Base-by-base conservation (phyloP, 306 rosid species). In the Ceratonia siliqua region DNA sequence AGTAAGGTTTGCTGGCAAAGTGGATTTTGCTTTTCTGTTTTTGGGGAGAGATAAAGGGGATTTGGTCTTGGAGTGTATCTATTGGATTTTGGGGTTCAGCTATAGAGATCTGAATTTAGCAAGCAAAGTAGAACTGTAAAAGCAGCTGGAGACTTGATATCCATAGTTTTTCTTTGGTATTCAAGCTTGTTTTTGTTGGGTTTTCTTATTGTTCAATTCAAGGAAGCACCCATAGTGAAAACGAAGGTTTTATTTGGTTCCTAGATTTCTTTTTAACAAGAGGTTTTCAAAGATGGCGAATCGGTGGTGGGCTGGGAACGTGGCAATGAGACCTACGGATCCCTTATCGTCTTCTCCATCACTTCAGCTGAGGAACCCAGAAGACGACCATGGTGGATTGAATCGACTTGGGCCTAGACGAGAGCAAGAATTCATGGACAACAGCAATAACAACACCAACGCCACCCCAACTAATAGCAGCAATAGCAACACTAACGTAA, bases 251-350 rank as follows among this genome's bases (percentile, higher is more conserved):
- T 39, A 18, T 41, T 42, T 17, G 2, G 18, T 67, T 56, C 74
- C 20, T 17, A 6, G 68, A 77, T 72, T 66, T 70, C 33, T n/a
- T n/a, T 8, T 30, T 36, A 18, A 36, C 46, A 11, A 17, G 14
- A 62, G 11, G 45, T 46, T 45, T 35, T 18, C 45, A 70, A n/a
- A 67, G 46, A 87, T 87, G 98, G 87, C 96, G 64, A 86, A 86
- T 89, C 80, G 87, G 9, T 94, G 97, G 98, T 86, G 98, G 96
- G 79, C 91, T 74, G 96, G 90, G 58, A 91, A 86, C 70, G 87
- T 83, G 38, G 88, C 85, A 38, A 77, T 88, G 87, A 87, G 89
- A 75, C 85, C 76, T 2, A 45, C 83, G 2, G 88, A 88, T 13
- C 70, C 89, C 11, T 63, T 88, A 55, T 79, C 90, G 10, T 68